Base-by-base conservation (phyloP, 257 asterid genomes). In the Solanum neorickii region DNA sequence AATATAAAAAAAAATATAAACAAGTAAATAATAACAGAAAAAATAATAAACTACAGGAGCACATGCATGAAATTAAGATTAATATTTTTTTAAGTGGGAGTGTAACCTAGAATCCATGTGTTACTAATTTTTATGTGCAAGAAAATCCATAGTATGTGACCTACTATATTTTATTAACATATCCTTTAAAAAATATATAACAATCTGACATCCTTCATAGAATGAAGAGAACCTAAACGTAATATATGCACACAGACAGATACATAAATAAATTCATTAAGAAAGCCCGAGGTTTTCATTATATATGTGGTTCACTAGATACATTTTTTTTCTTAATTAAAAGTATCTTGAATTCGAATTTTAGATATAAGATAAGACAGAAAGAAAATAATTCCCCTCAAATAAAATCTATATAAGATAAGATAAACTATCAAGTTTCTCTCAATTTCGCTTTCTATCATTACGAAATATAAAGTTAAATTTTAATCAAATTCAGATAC, bases 11-110 rank as follows among this genome's bases (percentile, higher is more conserved):
- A 3, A 33, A 3, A 33, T 33, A 33, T 4, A 0, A 33, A 33
- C 35, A 4, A 33, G 1, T 33, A 33, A 33, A 4, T 4, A 3
- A 1, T 0, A 33, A 33, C 1, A 0, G 5, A 33, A 0, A 33
- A 1, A 33, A 0, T 27, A 68, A 72, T 72, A 72, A 33, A 33
- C 10, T 70, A 16, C 14, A 18, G 25, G n/a, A 3, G 7, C 18
- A 70, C 42, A 70, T 70, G 2, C 42, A 13, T 70, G 42, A 69
- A 69, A 69, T 69, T 29, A 29, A 23, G 3, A 42, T 62, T 11
- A 4, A 33, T 33, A 23, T 23, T 37, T 11, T 37, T 20, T 74
- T 74, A 37, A 74, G 52, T 1, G 9, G 31, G 82, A 37, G 9
- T 74, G 31, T 37, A 37, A 37, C 31, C 49, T 74, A 74, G 31